Conservation (phyloP, 2,329 filamentous ascomycete genomes). For the Calonectria pseudoreteaudii region DNA sequence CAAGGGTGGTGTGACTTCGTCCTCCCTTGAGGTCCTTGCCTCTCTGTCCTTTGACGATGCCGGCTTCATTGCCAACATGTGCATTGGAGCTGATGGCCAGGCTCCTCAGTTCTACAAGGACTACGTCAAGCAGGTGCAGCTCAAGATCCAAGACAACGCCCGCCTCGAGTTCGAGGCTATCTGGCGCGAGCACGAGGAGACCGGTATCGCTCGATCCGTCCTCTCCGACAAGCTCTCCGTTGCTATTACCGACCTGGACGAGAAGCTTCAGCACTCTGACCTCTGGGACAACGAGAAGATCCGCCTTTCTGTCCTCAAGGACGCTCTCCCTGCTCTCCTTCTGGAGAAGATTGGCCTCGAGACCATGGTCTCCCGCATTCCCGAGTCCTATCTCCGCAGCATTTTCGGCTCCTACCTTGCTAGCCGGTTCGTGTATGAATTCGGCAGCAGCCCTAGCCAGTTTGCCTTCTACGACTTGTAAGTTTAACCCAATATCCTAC, state of each 20-base stretch:
- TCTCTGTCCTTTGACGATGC: conserved; percentile 94
- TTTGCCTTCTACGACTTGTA: conserved; percentile 99
- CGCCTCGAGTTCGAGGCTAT: conserved; percentile 97
- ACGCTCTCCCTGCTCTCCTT: conserved; percentile 87
- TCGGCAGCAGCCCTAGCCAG: conserved; percentile 91
- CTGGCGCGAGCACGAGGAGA: conserved; percentile 92
- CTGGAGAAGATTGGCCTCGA: conserved; percentile 92
- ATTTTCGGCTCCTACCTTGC: conserved; percentile 98
- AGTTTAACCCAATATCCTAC: conserved; percentile 56
- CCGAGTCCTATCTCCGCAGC: conserved; percentile 89
- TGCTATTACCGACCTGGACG: conserved; percentile 95
- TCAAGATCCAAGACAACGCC: conserved; percentile 91
- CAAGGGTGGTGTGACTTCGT: conserved; percentile 98
- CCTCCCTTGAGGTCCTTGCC: conserved; percentile 94
- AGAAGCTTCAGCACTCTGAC: conserved; percentile 93
- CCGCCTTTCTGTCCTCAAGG: conserved; percentile 80
- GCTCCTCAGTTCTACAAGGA: conserved; percentile 91
- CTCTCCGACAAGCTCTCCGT: conserved; percentile 90
- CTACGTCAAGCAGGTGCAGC: conserved; percentile 93
- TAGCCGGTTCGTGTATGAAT: conserved; percentile 95
- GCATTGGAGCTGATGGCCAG: conserved; percentile 77
- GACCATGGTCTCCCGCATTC: conserved; percentile 86
- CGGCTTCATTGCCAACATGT: conserved; percentile 94
- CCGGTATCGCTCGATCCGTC: conserved; percentile 82
- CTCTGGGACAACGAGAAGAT: conserved; percentile 88